Percentiles rank a stretch among this genome's conserved stretches.
phyloP scores from a whole-genome alignment of 139 green algal species.

The Volvox africanus region DNA sequence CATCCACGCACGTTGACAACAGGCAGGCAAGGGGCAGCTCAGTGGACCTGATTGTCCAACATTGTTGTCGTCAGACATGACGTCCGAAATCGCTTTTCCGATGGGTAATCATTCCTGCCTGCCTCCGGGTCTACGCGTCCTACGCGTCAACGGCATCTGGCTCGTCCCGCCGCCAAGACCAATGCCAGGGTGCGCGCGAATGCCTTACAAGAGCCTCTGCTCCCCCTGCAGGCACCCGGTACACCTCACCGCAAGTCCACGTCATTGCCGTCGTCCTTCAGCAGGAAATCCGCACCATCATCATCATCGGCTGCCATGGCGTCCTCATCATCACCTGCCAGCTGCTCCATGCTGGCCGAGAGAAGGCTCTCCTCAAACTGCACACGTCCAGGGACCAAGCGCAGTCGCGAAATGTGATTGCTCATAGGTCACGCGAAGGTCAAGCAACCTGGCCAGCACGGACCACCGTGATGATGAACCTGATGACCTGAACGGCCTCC shows the following conservation, averaged over 20 bases:
- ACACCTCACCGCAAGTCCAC: slow-evolving; percentile 88
- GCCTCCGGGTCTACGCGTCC: too few species aligned
- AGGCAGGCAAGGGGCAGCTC: neutral
- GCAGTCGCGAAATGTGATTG: too few species aligned
- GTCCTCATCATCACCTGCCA: slow-evolving; percentile 58
- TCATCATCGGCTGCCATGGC: slow-evolving; percentile 49
- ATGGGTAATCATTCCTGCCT: neutral
- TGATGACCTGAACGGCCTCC: too few species aligned
- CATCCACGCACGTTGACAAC: too few species aligned
- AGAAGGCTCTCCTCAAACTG: slow-evolving; percentile 95
- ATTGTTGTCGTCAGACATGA: neutral
- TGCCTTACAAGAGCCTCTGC: too few species aligned
- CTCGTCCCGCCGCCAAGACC: too few species aligned
- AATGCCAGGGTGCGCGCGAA: too few species aligned
- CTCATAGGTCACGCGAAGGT: too few species aligned
- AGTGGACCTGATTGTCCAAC: neutral
- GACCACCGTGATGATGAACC: too few species aligned
- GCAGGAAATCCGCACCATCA: slow-evolving; percentile 78
- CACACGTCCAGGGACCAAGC: neutral
- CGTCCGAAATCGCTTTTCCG: slow-evolving; percentile 35
- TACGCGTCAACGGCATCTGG: too few species aligned
- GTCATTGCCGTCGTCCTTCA: slow-evolving; percentile 86
- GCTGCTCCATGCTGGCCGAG: slow-evolving; percentile 83
- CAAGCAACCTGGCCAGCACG: too few species aligned
- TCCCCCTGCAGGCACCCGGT: neutral